A percentile compares a stretch with the other conserved stretches of the same genome.
These are phyloP conservation scores for Arxiozyma slooffiae DNA, from an alignment of 1,139 yeast species.

Conservation along the genomic window DNA sequence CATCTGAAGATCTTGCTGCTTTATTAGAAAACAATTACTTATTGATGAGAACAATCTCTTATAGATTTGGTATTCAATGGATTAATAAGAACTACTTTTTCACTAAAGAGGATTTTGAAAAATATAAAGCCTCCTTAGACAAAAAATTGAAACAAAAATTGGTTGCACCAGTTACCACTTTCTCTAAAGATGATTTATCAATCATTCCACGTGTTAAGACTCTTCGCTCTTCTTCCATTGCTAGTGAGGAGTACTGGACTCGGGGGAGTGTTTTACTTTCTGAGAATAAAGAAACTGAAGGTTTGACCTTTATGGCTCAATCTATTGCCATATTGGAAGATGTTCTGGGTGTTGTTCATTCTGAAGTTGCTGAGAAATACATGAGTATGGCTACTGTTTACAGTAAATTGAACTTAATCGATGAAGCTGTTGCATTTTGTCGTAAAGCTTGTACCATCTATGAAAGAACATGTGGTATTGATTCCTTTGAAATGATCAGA, in stretches of 20 bases:
- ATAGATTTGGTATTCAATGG: constrained; percentile 85
- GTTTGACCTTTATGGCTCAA: constrained; percentile 54
- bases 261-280: constrained; percentile 44
- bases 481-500: constrained; percentile 65
- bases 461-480: constrained; percentile 76
- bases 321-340: constrained; percentile 70
- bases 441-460: constrained; percentile 64
- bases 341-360: constrained; percentile 71
- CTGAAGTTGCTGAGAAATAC: constrained; percentile 67
- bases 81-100: constrained; percentile 34
- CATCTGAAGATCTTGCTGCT: constrained; percentile 38
- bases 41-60: constrained; percentile 62
- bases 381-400: constrained; percentile 56
- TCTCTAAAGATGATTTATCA: constrained; percentile 53
- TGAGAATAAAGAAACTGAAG: constrained; percentile 36
- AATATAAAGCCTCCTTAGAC: constrained; percentile 32
- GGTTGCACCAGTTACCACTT: constrained; percentile 32
- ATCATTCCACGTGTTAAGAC: constrained; percentile 69
- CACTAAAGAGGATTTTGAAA: constrained; percentile 39
- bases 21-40: constrained; percentile 34
- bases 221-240: constrained; percentile 52
- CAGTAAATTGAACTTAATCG: constrained; percentile 47
- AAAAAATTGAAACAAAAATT: constrained; percentile 31
- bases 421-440: constrained; percentile 57
- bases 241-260: constrained; percentile 73